These are phyloP conservation scores for Toxoplasma gondii DNA, from an alignment of 169 alveolate species.

Conservation along the genomic window DNA sequence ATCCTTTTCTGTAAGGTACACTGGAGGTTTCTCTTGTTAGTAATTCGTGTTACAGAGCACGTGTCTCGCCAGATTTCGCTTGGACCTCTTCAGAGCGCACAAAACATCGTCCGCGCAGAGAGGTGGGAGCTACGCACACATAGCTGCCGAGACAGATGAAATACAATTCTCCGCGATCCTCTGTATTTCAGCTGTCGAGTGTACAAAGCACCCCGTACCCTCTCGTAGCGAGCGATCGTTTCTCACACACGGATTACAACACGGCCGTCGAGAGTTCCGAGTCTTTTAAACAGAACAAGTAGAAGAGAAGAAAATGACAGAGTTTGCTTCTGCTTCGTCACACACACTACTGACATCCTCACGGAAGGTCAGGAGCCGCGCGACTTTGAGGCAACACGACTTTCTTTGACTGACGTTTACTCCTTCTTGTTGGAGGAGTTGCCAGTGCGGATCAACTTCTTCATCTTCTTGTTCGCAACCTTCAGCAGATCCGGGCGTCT, in stretches of 20 bases:
- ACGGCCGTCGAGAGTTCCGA: background rate
- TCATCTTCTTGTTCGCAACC: constrained; percentile 32
- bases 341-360: background rate
- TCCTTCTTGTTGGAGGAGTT: constrained; percentile 33
- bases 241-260: background rate
- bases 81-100: too few species aligned
- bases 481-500: constrained; percentile 34
- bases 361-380: background rate
- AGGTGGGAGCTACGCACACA: too few species aligned
- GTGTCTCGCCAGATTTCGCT: too few species aligned
- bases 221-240: background rate
- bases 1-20: too few species aligned
- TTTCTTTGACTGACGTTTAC: background rate
- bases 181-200: too few species aligned
- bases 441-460: constrained; percentile 38
- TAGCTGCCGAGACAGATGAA: too few species aligned
- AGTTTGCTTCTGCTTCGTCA: background rate
- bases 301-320: background rate
- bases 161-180: too few species aligned
- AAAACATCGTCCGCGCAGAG: too few species aligned
- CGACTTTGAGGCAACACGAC: background rate
- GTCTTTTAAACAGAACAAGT: background rate
- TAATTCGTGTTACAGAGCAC: too few species aligned
- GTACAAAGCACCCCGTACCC: too few species aligned
- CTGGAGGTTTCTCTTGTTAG: too few species aligned